Conservation (phyloP, 768 basidiomycete species). For the Suillus subluteus region DNA sequence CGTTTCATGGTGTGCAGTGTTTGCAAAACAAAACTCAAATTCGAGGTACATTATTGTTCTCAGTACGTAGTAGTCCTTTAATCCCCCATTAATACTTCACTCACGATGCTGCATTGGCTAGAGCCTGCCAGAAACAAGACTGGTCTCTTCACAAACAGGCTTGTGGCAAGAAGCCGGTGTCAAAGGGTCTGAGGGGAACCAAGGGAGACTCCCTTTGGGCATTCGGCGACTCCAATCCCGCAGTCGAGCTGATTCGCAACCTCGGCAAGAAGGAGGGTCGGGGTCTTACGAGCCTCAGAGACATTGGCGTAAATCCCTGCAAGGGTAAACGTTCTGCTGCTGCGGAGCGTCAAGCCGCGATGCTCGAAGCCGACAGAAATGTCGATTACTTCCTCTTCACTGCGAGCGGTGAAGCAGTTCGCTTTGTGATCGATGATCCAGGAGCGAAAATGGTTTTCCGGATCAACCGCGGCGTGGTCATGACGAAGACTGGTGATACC, state of each 20-base stretch:
- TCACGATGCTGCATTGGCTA: conserved; percentile 8
- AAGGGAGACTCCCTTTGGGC: conserved; percentile 20
- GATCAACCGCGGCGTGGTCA: conserved; percentile 11
- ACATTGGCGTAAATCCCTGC: conserved; percentile 17
- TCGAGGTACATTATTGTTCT: conserved; percentile 26
- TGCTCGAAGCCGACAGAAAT: conserved; percentile 21
- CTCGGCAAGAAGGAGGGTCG: not conserved
- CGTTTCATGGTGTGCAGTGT: conserved; percentile 27
- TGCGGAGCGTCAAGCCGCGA: conserved; percentile 23
- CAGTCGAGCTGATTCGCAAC: conserved; percentile 7
- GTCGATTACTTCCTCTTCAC: conserved; percentile 28
- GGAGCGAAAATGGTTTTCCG: conserved; percentile 20
- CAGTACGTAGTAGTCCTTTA: conserved; percentile 7
- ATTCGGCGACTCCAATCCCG: conserved; percentile 7
- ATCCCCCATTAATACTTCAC: not conserved
- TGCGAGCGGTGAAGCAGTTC: conserved; percentile 16
- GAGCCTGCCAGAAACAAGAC: conserved; percentile 23
- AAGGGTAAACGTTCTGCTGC: conserved; percentile 19
- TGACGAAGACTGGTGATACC: conserved; percentile 6
- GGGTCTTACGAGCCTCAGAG: not conserved
- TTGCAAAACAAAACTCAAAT: conserved; percentile 23
- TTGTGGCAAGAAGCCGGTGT: conserved; percentile 22
- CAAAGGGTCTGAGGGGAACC: conserved; percentile 26
- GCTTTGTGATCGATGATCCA: conserved; percentile 18
- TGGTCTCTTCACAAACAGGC: conserved; percentile 21